These are phyloP conservation scores for Erythrobasidium hasegawianum DNA, from an alignment of 1,284 basidiomycete species.

Conservation along the genomic window DNA sequence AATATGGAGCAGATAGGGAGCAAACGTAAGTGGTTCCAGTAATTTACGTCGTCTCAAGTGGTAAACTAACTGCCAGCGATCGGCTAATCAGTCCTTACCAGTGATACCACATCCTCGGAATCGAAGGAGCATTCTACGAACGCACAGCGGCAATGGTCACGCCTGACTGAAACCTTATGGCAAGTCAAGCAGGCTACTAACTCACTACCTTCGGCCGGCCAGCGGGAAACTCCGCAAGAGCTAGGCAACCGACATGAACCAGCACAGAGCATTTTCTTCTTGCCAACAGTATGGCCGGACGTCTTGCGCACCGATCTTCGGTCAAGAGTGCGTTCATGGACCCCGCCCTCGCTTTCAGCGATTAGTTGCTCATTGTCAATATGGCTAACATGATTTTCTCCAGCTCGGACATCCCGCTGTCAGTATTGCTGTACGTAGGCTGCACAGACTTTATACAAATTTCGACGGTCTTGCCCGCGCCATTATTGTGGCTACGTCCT, in stretches of 20 bases:
- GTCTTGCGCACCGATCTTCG: slow-evolving; percentile 64
- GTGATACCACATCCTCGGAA: neutral
- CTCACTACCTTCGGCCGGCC: neutral
- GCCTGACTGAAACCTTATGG: slow-evolving; percentile 10
- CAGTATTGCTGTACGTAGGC: slow-evolving; percentile 52
- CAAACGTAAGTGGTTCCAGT: slow-evolving; percentile 3
- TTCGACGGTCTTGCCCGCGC: slow-evolving; percentile 78
- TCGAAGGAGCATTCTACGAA: neutral
- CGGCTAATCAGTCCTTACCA: neutral
- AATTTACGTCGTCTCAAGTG: too few relatives aligned
- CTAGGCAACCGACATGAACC: neutral
- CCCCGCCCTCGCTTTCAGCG: too few relatives aligned
- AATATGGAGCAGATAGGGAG: slow-evolving; percentile 27
- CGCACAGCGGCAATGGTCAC: neutral
- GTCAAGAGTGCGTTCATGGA: slow-evolving; percentile 57
- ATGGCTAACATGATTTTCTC: too few relatives aligned
- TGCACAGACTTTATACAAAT: slow-evolving; percentile 77
- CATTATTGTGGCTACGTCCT: slow-evolving; percentile 59
- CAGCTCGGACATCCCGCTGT: slow-evolving; percentile 51
- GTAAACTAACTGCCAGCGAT: too few relatives aligned
- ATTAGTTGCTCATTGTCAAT: too few relatives aligned
- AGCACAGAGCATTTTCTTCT: neutral
- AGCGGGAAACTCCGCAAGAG: too few relatives aligned
- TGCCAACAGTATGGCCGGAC: slow-evolving; percentile 54
- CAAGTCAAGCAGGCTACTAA: neutral